phyloP scores from a whole-genome alignment of 2,329 filamentous ascomycete species.

The Sporothrix globosa region DNA sequence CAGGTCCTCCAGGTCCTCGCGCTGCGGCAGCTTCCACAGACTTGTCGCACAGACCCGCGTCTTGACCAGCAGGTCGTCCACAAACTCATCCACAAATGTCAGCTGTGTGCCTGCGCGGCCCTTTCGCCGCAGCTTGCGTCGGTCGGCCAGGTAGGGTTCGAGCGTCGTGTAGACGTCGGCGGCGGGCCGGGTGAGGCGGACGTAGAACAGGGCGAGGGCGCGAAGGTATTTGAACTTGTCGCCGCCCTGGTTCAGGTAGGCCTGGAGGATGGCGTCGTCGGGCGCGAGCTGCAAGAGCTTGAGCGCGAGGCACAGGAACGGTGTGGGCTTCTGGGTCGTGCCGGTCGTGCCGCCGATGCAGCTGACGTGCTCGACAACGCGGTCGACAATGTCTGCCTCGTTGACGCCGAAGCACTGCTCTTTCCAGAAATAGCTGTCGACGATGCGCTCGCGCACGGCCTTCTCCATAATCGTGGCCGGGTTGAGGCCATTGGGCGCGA shows the following conservation, averaged over 20 bases:
- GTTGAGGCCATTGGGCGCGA: constrained; percentile 86
- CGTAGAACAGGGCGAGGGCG: constrained; percentile 87
- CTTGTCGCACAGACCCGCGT: constrained; percentile 89
- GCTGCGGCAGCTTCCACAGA: constrained; percentile 84
- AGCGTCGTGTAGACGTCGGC: constrained; percentile 78
- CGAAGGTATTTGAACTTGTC: constrained; percentile 84
- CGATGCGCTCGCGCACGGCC: constrained; percentile 90
- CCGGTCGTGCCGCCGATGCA: constrained; percentile 90
- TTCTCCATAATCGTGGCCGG: constrained; percentile 96
- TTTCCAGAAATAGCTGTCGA: constrained; percentile 96
- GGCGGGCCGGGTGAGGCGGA: constrained; percentile 81
- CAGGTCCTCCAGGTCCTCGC: constrained; percentile 83
- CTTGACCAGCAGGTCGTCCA: constrained; percentile 88
- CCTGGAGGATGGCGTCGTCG: constrained; percentile 72
- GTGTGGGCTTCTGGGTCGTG: constrained; percentile 79
- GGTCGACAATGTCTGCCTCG: constrained; percentile 78
- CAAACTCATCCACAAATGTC: constrained; percentile 86
- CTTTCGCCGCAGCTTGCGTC: constrained; percentile 78
- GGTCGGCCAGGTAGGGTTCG: constrained; percentile 81
- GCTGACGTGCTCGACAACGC: constrained; percentile 77
- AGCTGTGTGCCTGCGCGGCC: constrained; percentile 74
- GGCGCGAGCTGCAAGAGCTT: constrained; percentile 91
- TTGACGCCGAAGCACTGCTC: constrained; percentile 98
- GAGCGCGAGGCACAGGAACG: constrained; percentile 92
- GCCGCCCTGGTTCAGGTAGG: constrained; percentile 77